Conservation (phyloP, 495 filamentous ascomycete genomes). For the Lepraria neglecta region DNA sequence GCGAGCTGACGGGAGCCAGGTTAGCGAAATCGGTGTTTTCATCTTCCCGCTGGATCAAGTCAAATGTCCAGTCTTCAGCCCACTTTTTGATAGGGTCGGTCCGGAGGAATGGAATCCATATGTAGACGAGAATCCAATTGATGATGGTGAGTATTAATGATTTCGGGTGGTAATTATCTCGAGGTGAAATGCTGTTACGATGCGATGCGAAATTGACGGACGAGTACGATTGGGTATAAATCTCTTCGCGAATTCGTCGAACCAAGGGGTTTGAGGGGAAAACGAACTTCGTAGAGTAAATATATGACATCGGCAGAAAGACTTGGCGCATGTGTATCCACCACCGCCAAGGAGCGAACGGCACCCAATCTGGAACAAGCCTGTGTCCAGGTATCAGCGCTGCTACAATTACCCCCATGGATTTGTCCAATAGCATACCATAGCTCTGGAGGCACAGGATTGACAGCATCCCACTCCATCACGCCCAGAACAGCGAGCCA, state of each 20-base stretch:
- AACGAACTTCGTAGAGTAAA: conserved; percentile 73
- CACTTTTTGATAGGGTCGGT: conserved; percentile 48
- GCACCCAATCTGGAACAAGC: conserved; percentile 91
- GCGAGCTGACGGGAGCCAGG: conserved; percentile 80
- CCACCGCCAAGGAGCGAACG: conserved; percentile 93
- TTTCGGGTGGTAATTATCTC: conserved; percentile 92
- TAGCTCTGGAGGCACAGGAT: conserved; percentile 85
- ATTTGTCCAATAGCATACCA: conserved; percentile 48
- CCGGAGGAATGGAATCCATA: conserved; percentile 72
- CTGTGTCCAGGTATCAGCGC: conserved; percentile 31
- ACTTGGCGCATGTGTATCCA: conserved; percentile 97
- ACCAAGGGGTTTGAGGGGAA: conserved; percentile 66
- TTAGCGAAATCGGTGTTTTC: conserved; percentile 83
- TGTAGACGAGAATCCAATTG: conserved; percentile 68
- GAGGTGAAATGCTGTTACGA: conserved; percentile 71
- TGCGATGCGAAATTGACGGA: conserved; percentile 68
- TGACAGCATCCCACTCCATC: conserved; percentile 84
- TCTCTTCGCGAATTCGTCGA: conserved; percentile 66
- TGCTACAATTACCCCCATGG: not conserved
- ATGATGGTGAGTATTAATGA: conserved; percentile 68
- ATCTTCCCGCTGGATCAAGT: conserved; percentile 82
- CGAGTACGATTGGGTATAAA: conserved; percentile 75
- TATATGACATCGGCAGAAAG: conserved; percentile 83
- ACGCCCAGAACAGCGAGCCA: conserved; percentile 81
- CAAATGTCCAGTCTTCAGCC: conserved; percentile 69